These are phyloP conservation scores for Colletotrichum kahawae DNA, from an alignment of 2,329 filamentous ascomycete species.

Conservation along the genomic window DNA sequence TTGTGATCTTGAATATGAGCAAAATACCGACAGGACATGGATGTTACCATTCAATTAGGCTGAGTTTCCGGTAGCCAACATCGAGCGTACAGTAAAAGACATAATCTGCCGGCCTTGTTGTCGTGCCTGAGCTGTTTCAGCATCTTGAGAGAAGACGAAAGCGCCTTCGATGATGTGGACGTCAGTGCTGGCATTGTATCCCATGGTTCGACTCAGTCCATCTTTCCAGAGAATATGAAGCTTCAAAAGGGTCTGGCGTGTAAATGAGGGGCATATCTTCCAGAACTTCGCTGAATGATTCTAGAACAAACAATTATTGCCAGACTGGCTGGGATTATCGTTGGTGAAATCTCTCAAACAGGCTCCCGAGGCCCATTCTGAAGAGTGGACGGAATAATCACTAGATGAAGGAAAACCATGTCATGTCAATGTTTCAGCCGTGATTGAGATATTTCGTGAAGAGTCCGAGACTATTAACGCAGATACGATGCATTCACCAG, in stretches of 20 bases:
- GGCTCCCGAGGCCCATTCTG: background rate
- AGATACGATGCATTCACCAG: background rate
- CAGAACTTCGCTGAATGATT: background rate
- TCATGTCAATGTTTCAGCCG: background rate
- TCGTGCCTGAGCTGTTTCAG: background rate
- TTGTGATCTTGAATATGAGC: too few relatives aligned
- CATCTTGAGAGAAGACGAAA: background rate
- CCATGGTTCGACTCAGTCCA: background rate
- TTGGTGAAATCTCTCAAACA: background rate
- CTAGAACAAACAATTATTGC: too few relatives aligned
- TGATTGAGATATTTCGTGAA: background rate
- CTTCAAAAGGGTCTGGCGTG: too few relatives aligned
- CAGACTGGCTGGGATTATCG: accelerated
- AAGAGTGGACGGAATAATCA: background rate
- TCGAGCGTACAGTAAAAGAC: background rate
- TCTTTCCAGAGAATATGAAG: background rate
- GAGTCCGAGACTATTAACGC: background rate
- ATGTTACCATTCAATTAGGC: too few relatives aligned
- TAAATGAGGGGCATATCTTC: accelerated
- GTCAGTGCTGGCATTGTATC: background rate
- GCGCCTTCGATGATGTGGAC: background rate
- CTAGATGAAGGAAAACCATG: background rate
- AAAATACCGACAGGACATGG: too few relatives aligned
- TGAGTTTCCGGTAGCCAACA: too few relatives aligned
- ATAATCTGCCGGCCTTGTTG: background rate